Evolutionary conservation across 768 basidiomycete species (phyloP).

Genomic region (Ramaria sp.): DNA sequence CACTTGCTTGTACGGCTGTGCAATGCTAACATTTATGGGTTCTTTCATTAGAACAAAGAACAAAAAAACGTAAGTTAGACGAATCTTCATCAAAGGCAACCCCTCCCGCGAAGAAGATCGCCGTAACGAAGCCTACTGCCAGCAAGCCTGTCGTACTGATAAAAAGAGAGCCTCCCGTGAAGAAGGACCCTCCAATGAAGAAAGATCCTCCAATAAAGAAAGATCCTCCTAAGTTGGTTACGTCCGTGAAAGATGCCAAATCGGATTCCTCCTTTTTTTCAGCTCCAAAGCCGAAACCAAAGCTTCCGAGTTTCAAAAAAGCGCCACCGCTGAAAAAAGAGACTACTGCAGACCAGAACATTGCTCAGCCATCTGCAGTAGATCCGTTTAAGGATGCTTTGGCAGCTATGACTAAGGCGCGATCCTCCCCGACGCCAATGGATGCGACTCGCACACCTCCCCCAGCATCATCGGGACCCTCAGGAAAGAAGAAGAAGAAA

Average conservation of each 20-base stretch:
- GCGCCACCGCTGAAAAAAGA: conserved; percentile 35
- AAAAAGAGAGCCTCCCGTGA: conserved; percentile 47
- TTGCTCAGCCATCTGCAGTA: conserved; percentile 65
- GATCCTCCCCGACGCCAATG: conserved; percentile 46
- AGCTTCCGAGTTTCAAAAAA: conserved; percentile 81
- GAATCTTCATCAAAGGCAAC: conserved; percentile 37
- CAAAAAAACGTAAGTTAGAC: conserved; percentile 66
- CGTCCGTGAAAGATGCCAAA: conserved; percentile 60
- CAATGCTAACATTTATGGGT: neutral
- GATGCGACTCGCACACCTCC: conserved; percentile 8
- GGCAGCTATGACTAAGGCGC: conserved; percentile 57
- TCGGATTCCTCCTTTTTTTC: conserved; percentile 86
- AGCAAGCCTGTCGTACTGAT: conserved; percentile 22
- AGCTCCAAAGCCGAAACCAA: conserved; percentile 73
- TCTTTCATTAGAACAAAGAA: conserved; percentile 10
- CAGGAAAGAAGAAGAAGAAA: conserved; percentile 59
- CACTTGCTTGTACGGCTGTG: conserved; percentile 23
- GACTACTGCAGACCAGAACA: conserved; percentile 43
- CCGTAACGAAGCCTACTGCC: conserved; percentile 33
- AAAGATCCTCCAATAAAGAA: conserved; percentile 34
- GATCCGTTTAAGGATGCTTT: conserved; percentile 80
- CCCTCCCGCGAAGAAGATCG: conserved; percentile 57
- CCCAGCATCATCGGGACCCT: conserved; percentile 14
- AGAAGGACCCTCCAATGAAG: conserved; percentile 30
- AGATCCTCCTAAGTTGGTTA: conserved; percentile 19